Evolutionary conservation across 148 eudicot species (phyloP).

Genomic region (Amaranthus cruentus): DNA sequence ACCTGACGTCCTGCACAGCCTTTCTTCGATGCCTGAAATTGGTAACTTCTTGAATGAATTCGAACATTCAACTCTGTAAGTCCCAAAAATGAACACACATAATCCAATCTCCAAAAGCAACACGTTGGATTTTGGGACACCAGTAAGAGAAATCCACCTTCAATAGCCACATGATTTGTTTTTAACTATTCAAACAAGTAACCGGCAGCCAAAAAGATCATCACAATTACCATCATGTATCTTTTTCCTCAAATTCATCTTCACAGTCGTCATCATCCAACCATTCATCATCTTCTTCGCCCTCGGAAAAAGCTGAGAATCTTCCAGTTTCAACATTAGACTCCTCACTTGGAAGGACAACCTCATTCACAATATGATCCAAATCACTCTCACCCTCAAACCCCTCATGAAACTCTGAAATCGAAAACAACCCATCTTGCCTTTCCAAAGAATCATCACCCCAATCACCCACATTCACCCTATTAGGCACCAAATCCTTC

Average conservation of each 20-base stretch:
- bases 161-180: background rate
- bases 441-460: constrained; percentile 10
- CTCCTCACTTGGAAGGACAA: constrained; percentile 18
- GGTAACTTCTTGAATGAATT: background rate
- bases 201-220: background rate
- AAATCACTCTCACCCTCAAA: constrained; percentile 21
- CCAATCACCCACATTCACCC: constrained; percentile 25
- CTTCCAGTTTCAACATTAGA: constrained; percentile 26
- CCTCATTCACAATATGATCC: constrained; percentile 47
- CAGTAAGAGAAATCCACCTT: background rate
- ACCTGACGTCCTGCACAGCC: background rate
- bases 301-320: constrained; percentile 47
- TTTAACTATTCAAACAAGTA: background rate
- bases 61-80: background rate
- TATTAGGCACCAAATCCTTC: constrained; percentile 54
- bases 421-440: constrained; percentile 32
- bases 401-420: constrained; percentile 39
- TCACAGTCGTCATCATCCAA: constrained; percentile 34
- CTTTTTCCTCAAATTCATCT: constrained; percentile 30
- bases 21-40: background rate
- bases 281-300: constrained; percentile 38
- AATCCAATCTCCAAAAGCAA: background rate
- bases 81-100: background rate
- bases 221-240: constrained; percentile 16
- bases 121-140: background rate